A percentile compares a stretch with the other conserved stretches of the same genome.
Evolutionary conservation across 2,329 filamentous ascomycete species (phyloP).

Genomic region (Westerdykella ornata): DNA sequence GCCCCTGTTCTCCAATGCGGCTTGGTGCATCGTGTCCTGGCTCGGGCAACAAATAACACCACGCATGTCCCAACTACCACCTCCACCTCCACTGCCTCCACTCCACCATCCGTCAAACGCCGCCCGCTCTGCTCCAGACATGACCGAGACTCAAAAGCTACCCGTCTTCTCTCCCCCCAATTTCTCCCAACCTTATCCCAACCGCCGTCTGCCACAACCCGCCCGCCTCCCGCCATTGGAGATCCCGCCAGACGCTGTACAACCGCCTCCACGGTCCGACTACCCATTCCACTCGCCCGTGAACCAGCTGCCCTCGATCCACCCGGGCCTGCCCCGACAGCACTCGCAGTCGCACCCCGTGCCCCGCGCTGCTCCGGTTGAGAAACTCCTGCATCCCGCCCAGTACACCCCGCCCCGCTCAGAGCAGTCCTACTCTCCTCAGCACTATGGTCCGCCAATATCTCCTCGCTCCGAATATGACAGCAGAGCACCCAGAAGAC

Average conservation of each 20-base stretch:
- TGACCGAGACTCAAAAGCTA: slow-evolving; percentile 43
- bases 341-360: slow-evolving; percentile 15
- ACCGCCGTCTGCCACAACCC: slow-evolving; percentile 37
- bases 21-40: slow-evolving; percentile 37
- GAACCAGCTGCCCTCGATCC: slow-evolving; percentile 34
- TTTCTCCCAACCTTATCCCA: slow-evolving; percentile 35
- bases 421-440: slow-evolving; percentile 37
- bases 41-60: slow-evolving; percentile 38
- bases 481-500: slow-evolving; percentile 20
- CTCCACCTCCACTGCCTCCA: slow-evolving; percentile 36
- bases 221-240: slow-evolving; percentile 37
- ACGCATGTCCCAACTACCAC: slow-evolving; percentile 41
- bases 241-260: slow-evolving; percentile 34
- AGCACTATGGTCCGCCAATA: slow-evolving; percentile 32
- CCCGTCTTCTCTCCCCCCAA: slow-evolving; percentile 37
- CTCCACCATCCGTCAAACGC: slow-evolving; percentile 38
- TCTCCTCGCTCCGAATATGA: slow-evolving; percentile 35
- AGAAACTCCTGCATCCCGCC: slow-evolving; percentile 31
- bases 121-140: slow-evolving; percentile 32
- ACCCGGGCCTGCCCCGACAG: slow-evolving; percentile 27
- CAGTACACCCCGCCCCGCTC: slow-evolving; percentile 37
- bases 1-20: slow-evolving; percentile 34
- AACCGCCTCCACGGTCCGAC: slow-evolving; percentile 27
- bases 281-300: slow-evolving; percentile 37
- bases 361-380: slow-evolving; percentile 25